Evolutionary conservation across 164 flowering plant genomes (phyloP), one percentile per base, ranked within the genome.

Genomic region (Nymphaea colorata): DNA sequence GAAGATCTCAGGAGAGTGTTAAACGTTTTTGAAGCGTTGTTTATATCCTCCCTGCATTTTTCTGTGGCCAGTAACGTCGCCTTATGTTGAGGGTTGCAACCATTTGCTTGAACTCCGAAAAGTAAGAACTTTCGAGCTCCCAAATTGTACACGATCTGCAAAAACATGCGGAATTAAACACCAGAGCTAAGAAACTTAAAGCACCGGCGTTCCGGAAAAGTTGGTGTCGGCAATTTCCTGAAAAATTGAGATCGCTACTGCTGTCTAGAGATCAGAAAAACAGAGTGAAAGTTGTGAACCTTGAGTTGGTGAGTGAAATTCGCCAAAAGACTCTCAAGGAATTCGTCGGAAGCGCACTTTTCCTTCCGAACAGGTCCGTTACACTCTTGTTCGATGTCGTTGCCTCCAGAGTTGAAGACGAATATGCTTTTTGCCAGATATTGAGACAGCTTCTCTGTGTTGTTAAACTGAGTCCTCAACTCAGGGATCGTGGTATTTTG

Each of bases 111-210:
- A 6, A 87, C 51, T 5, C 80, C 69, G 64, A 87, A 70, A 45
- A 87, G 7, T 63, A 82, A 87, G 59, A 89, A 85, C 66, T 84
- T 89, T 8, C 92, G 62, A 4, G 71, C 90, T 41, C 96, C 96
- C 63, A 83, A 67, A 42, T 8, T 8, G 76, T 85, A 73, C 75
- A 89, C 62, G 61, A 67, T 81, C 96, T 89, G 88, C 79, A 77
- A 42, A 17, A 36, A 15, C 14, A 51, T 25, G 36, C 36, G 36
- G 1, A 25, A 25, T 25, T 25, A 25, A 25, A 25, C 36, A 25
- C 36, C 36, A 25, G 36, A 25, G 1, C 36, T 25, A 25, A 25
- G 36, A 25, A 25, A 25, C 36, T 25, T 25, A 25, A 25, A 25
- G 36, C 36, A 25, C 36, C 36, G 36, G 36, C 36, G 36, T 25